Evolutionary conservation across 257 asterid genomes (phyloP).

Genomic region (Parsonsia alboflavescens): DNA sequence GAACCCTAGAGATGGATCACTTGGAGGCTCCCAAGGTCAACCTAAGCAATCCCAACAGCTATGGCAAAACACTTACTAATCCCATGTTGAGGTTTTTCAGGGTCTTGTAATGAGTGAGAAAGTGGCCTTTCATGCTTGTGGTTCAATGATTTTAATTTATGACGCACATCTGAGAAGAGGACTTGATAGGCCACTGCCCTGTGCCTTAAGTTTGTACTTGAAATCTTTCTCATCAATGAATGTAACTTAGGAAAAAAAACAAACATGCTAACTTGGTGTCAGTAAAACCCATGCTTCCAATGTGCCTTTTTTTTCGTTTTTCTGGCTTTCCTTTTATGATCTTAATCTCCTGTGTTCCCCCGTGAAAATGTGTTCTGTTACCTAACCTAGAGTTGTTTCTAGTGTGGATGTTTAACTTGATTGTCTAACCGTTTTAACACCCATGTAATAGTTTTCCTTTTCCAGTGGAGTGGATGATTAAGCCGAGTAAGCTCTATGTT

Average conservation of each 20-base stretch:
- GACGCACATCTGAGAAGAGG: conserved; percentile 19
- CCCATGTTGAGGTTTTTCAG: conserved; percentile 38
- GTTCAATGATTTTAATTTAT: conserved; percentile 20
- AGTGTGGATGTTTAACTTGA: background rate
- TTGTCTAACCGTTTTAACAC: conserved; percentile 20
- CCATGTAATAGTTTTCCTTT: conserved; percentile 7
- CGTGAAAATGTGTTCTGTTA: conserved; percentile 1
- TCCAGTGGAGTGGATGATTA: background rate
- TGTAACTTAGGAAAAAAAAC: conserved; percentile 40
- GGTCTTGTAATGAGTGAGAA: conserved; percentile 45
- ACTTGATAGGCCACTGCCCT: conserved; percentile 39
- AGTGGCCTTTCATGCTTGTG: conserved; percentile 44
- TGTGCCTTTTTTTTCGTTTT: conserved; percentile 10
- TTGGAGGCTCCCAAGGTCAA: conserved; percentile 61
- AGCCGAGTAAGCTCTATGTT: background rate
- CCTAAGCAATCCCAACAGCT: conserved; percentile 72
- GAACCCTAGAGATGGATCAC: conserved; percentile 57
- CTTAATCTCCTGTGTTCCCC: background rate
- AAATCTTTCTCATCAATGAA: conserved; percentile 35
- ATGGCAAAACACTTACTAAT: conserved; percentile 82
- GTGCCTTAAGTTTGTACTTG: conserved; percentile 45
- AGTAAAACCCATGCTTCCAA: conserved; percentile 23
- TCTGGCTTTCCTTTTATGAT: conserved; percentile 1
- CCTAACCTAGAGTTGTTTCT: background rate
- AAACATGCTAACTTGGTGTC: conserved; percentile 41